phyloP scores from a whole-genome alignment of 129 eudicot genomes.

The Lactuca sativa region DNA sequence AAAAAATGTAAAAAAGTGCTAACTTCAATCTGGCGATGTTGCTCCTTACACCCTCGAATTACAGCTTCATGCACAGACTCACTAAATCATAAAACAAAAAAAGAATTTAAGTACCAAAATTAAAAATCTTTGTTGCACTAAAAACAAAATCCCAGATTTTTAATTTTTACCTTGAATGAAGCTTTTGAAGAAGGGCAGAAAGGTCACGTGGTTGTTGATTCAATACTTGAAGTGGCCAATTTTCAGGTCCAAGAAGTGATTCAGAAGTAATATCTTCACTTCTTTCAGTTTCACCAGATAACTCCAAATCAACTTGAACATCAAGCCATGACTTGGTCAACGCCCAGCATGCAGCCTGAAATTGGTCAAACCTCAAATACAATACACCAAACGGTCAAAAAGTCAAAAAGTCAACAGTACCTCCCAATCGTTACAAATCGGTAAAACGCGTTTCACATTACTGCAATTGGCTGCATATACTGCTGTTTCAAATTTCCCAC shows the following conservation, averaged over 20 bases:
- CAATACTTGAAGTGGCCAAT: slow-evolving; percentile 89
- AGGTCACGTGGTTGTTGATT: slow-evolving; percentile 82
- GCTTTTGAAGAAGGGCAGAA: slow-evolving; percentile 91
- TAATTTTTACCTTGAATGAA: slow-evolving; percentile 75
- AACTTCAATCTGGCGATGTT: slow-evolving; percentile 95
- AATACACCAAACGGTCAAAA: not conserved
- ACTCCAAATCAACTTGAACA: slow-evolving; percentile 79
- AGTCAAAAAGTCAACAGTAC: slow-evolving; percentile 34
- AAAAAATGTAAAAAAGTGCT: slow-evolving; percentile 9
- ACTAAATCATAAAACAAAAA: slow-evolving; percentile 34
- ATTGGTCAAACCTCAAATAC: not conserved
- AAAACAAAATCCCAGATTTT: slow-evolving; percentile 9
- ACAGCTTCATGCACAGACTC: slow-evolving; percentile 90
- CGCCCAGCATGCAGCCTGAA: slow-evolving; percentile 99
- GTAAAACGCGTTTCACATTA: slow-evolving; percentile 81
- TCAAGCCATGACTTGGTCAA: slow-evolving; percentile 96
- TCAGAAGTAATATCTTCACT: slow-evolving; percentile 53
- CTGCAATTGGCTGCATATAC: slow-evolving; percentile 88
- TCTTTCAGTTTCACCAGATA: slow-evolving; percentile 66
- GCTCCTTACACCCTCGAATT: slow-evolving; percentile 89
- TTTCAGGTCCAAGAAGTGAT: slow-evolving; percentile 57
- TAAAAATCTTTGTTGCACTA: not conserved
- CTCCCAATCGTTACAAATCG: slow-evolving; percentile 94
- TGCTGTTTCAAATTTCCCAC: slow-evolving; percentile 86
- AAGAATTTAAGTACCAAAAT: not conserved